A percentile compares a stretch with the other conserved stretches of the same genome.
phyloP scores from a whole-genome alignment of 1,284 basidiomycete genomes.

The Cystobasidium sp. region DNA sequence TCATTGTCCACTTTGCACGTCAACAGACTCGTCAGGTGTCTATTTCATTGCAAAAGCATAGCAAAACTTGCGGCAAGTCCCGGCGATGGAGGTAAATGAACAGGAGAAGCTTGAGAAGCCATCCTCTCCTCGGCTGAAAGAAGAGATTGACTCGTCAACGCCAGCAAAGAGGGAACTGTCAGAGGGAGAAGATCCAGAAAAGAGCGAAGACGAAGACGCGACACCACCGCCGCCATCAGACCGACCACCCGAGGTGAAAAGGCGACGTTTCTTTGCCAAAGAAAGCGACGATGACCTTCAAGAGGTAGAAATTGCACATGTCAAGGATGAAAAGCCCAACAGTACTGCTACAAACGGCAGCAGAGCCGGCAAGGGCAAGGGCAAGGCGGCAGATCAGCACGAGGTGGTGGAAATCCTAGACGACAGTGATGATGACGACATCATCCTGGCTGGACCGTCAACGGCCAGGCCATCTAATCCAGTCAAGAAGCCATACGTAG shows the following conservation, averaged over 20 bases:
- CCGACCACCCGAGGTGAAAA: not conserved
- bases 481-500: not conserved
- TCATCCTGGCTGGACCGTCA: constrained; percentile 16
- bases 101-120: too few relatives aligned
- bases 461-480: not conserved
- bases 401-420: constrained; percentile 39
- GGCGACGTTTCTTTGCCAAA: constrained; percentile 9
- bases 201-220: constrained; percentile 5
- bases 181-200: too few relatives aligned
- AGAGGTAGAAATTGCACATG: not conserved
- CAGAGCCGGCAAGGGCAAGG: constrained; percentile 26
- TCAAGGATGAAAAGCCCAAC: not conserved
- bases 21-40: too few relatives aligned
- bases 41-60: too few relatives aligned
- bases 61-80: too few relatives aligned
- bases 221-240: not conserved
- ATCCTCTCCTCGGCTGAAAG: too few relatives aligned
- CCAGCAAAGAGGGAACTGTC: constrained; percentile 1
- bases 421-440: constrained; percentile 21
- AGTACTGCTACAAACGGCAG: not conserved
- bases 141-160: not conserved
- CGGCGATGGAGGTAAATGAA: too few relatives aligned
- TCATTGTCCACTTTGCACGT: too few relatives aligned
- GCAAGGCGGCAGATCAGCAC: not conserved
- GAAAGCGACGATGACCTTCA: not conserved